Base-by-base conservation (phyloP, 2,329 filamentous ascomycete genomes). In the Stachybotrys chartarum region DNA sequence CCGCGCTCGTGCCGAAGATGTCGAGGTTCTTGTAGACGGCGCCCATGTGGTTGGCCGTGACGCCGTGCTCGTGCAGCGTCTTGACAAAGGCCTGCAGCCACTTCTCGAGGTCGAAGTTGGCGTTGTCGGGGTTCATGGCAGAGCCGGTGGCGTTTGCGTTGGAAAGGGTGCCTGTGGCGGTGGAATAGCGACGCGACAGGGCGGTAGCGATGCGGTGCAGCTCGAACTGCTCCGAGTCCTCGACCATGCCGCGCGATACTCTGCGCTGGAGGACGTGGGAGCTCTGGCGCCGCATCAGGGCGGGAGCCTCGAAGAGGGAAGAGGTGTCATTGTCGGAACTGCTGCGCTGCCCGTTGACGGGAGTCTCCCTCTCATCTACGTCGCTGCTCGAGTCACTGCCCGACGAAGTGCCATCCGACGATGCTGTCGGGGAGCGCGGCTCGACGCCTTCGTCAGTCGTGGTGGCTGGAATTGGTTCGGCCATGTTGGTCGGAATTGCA, bases 1-100 rank as follows among this genome's bases (percentile, higher is more conserved):
- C 84, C 3, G 80, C 78, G 0, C 86, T 87, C 0, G 84, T 84
- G 0, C 87, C 87, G 6, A 77, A 85, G 0, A 91, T 84, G 55
- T 80, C 81, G 39, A 90, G 76, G 53, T 87, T 77, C 57, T 82
- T 82, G 71, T 84, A 89, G 0, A 80, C 78, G 7, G 90, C 75
- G 4, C 85, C 85, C 0, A 85, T 79, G 7, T 74, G 72, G 60
- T 73, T 78, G 58, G 73, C 70, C 56, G 75, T 76, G 50, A 85
- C 71, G 0, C 81, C 80, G 56, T 86, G 80, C 17, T 77, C 76
- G 42, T 82, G 75, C 42, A 85, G 67, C 35, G 72, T 66, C 1
- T 60, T 56, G 7, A 76, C 66, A 56, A 77, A 71, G 42, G 64
- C 60, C 44, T 66, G 67, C 1, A 76, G 61, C 75, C 75, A 79